These are phyloP conservation scores for Cunninghamia lanceolata DNA, from an alignment of 75 land plant species.

Conservation along the genomic window DNA sequence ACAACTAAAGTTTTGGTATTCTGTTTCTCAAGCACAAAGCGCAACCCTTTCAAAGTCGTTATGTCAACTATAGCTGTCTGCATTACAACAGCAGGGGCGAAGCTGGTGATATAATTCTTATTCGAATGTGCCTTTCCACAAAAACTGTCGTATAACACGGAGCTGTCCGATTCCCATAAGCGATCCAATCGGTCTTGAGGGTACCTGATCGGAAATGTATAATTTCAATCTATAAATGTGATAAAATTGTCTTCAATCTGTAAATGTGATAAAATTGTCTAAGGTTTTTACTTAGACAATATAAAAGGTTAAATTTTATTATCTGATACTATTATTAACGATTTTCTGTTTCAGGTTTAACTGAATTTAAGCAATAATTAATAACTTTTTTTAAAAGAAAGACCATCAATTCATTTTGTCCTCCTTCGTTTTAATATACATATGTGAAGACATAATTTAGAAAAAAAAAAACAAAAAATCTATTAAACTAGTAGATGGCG, in stretches of 20 bases:
- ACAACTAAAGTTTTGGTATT: background rate
- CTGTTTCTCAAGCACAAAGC: background rate
- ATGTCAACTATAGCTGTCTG: background rate
- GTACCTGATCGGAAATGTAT: background rate
- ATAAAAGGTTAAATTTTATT: too few relatives aligned
- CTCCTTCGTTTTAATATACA: background rate
- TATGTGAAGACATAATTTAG: background rate
- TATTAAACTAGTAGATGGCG: too few relatives aligned
- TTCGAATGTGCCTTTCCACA: background rate
- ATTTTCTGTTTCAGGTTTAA: too few relatives aligned
- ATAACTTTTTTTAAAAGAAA: too few relatives aligned
- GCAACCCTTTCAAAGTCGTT: background rate
- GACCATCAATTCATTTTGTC: too few relatives aligned
- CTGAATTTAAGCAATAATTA: too few relatives aligned
- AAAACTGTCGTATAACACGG: background rate
- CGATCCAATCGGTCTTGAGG: constrained; percentile 1
- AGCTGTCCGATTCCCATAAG: background rate
- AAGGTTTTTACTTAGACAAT: too few relatives aligned
- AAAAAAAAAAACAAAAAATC: too few relatives aligned
- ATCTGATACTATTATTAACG: background rate
- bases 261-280: too few relatives aligned
- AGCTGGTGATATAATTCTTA: too few relatives aligned
- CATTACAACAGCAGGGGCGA: background rate
- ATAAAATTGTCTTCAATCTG: background rate
- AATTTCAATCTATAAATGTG: too few relatives aligned